Evolutionary conservation across 2,329 filamentous ascomycete species (phyloP).

Genomic region (Xylariales sp.): DNA sequence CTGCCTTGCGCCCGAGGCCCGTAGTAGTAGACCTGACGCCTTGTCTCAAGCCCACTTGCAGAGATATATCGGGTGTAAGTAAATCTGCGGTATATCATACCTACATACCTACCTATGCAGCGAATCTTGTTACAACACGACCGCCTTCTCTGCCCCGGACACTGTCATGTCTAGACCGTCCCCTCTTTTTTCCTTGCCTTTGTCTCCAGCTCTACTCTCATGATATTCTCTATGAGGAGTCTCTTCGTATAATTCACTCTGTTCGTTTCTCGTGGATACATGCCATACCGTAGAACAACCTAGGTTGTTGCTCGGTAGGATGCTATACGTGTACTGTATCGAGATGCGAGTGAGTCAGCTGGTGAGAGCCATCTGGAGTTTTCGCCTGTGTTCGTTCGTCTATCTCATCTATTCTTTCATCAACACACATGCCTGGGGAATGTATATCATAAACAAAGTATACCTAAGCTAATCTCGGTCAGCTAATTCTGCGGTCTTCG

Average conservation of each 20-base stretch:
- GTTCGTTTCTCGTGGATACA: background rate
- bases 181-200: background rate
- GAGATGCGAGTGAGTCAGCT: slow-evolving; percentile 3
- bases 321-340: slow-evolving; percentile 3
- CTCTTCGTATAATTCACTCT: slow-evolving; percentile 7
- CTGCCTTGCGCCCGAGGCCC: slow-evolving; percentile 26
- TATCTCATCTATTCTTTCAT: background rate
- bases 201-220: background rate
- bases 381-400: background rate
- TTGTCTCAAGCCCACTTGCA: slow-evolving; percentile 29
- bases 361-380: slow-evolving; percentile 4
- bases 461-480: slow-evolving; percentile 22
- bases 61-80: slow-evolving; percentile 35
- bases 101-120: slow-evolving; percentile 1
- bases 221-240: background rate
- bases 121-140: background rate
- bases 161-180: background rate
- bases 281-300: background rate
- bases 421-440: background rate
- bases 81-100: slow-evolving; percentile 27
- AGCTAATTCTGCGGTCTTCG: slow-evolving; percentile 34
- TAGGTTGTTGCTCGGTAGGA: slow-evolving; percentile 5
- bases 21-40: slow-evolving; percentile 22
- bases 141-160: background rate
- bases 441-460: background rate